Base-by-base conservation (phyloP, 2,329 filamentous ascomycete genomes). In the Bimuria novae-zelandiae region DNA sequence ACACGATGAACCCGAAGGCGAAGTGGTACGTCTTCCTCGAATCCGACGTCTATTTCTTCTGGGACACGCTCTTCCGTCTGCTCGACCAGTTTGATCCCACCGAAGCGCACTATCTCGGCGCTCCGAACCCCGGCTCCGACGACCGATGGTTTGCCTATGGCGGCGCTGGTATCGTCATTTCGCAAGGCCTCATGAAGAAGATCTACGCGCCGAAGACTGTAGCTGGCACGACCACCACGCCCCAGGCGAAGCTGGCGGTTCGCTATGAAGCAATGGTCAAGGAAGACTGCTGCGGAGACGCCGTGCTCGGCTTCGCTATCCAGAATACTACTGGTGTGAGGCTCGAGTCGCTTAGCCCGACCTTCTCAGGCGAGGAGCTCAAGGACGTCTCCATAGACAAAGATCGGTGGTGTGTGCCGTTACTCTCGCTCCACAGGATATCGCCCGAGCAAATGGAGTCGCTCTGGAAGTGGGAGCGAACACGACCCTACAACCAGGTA, bases 171-270 rank as follows among this genome's bases (percentile, higher is more conserved):
- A 75, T 78, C 49, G 70, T 79, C n/a, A 54, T 79, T 22, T 78
- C 77, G 1, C 68, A 80, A 49, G 79, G 78, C 3, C 76, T 83
- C 16, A 83, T 87, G 79, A 74, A 78, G 63, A 76, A 65, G 45
- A 61, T 73, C 63, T 54, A 72, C 76, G 56, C 71, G 75, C 22
- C 57, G 23, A 65, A 68, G 60, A 56, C 58, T 2, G 55, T 57
- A 25, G 50, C 60, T n/a, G 32, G 44, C 21, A 30, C 48, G 4
- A 54, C 46, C 3, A 76, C 79, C 1, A 59, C 60, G 4, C 58
- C 59, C 7, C 63, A 68, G n/a, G 67, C 47, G 54, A 69, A 51
- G 53, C 69, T 58, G 51, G 75, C 59, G 42, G 62, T 59, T 21
- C 57, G 65, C n/a, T 74, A 62, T 37, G 66, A 69, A 50, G 60